Evolutionary conservation across 768 basidiomycete species (phyloP).

Genomic region (Rhizopogon vesiculosus): DNA sequence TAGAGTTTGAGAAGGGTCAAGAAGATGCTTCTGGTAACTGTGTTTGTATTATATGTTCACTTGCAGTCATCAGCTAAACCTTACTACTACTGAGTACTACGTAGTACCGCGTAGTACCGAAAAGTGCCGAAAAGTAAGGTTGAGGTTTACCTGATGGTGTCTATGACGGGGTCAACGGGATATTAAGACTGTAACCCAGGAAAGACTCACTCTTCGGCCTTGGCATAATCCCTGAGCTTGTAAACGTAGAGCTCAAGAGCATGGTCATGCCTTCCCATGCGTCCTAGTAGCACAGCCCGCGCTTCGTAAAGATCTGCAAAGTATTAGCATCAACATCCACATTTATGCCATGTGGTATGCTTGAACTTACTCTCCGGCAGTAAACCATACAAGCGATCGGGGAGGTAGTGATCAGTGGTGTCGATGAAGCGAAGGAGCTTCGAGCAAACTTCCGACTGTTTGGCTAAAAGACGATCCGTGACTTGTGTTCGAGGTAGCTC

Average conservation of each 20-base stretch:
- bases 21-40: conserved; percentile 64
- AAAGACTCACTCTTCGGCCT: conserved; percentile 79
- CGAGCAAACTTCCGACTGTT: conserved; percentile 47
- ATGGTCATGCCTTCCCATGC: conserved; percentile 86
- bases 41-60: conserved; percentile 58
- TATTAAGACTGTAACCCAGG: neutral
- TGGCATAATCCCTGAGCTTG: conserved; percentile 71
- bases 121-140: no score
- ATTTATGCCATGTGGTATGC: neutral
- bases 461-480: conserved; percentile 51
- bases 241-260: conserved; percentile 96
- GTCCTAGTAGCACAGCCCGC: conserved; percentile 85
- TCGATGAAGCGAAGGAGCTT: conserved; percentile 78
- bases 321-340: neutral
- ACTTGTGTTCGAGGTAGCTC: conserved; percentile 80
- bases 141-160: no score
- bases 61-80: no score
- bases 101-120: no score
- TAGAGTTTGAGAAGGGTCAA: conserved; percentile 84
- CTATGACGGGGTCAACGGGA: conserved; percentile 33
- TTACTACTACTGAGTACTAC: no score
- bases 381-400: conserved; percentile 78
- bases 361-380: conserved; percentile 71
- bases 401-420: conserved; percentile 59
- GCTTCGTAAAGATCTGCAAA: conserved; percentile 80